Evolutionary conservation across 495 filamentous ascomycete species (phyloP).

Genomic region (Parathielavia hyrcaniae): DNA sequence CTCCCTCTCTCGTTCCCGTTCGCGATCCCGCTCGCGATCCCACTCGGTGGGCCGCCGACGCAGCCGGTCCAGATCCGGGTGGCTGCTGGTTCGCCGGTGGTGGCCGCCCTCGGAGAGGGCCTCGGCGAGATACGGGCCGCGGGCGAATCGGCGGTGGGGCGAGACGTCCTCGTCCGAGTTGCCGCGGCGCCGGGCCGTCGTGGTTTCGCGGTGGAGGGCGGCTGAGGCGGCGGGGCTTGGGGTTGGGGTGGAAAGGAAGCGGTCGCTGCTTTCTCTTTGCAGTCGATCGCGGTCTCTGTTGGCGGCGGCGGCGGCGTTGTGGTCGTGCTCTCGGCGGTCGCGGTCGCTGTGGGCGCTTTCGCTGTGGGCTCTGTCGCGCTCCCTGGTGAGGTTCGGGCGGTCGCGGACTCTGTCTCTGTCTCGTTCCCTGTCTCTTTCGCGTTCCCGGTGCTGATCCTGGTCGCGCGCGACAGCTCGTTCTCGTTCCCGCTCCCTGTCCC

Average conservation of each 20-base stretch:
- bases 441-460: constrained; percentile 13
- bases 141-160: constrained; percentile 7
- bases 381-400: constrained; percentile 4
- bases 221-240: constrained; percentile 1
- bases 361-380: constrained; percentile 15
- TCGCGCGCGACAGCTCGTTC: constrained; percentile 9
- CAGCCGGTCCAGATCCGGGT: constrained; percentile 36
- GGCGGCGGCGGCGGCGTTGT: background rate
- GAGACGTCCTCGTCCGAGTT: constrained; percentile 19
- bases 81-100: constrained; percentile 42
- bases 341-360: constrained; percentile 22
- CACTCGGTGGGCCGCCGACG: constrained; percentile 21
- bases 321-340: background rate
- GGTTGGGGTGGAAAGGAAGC: background rate
- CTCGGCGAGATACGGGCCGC: constrained; percentile 26
- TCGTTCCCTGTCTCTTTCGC: constrained; percentile 4
- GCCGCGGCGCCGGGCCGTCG: background rate
- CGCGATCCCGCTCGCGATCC: constrained; percentile 24
- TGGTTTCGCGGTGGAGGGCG: constrained; percentile 7
- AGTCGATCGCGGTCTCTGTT: background rate
- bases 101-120: constrained; percentile 24
- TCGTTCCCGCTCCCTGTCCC: constrained; percentile 18
- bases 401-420: constrained; percentile 5
- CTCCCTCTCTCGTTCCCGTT: constrained; percentile 1
- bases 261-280: background rate